Evolutionary conservation across 2,329 filamentous ascomycete genomes (phyloP).

Genomic region (Fusarium equiseti): DNA sequence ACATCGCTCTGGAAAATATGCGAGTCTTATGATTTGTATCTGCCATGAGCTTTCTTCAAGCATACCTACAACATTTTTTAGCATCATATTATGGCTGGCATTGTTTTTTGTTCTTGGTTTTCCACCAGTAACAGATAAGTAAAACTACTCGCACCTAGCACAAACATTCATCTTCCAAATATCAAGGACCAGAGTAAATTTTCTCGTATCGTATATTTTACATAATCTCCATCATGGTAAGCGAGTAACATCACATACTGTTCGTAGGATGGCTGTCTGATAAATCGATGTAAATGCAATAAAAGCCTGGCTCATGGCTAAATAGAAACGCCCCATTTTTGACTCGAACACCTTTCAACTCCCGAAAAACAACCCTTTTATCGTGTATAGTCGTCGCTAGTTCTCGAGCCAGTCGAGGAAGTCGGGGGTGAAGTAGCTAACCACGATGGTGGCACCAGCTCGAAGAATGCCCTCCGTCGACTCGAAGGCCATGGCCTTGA

Average conservation of each 20-base stretch:
- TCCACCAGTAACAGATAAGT: background rate
- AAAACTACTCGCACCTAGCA: background rate
- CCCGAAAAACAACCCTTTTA: background rate
- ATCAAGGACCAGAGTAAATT: background rate
- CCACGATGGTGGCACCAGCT: slow-evolving; percentile 91
- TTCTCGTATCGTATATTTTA: background rate
- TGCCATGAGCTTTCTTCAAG: background rate
- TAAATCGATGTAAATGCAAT: slow-evolving; percentile 4
- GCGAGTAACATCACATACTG: slow-evolving; percentile 2
- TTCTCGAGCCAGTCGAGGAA: slow-evolving; percentile 75
- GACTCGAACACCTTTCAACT: slow-evolving; percentile 22
- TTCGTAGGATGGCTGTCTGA: background rate
- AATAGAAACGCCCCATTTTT: slow-evolving; percentile 22
- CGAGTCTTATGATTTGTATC: background rate
- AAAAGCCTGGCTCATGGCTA: slow-evolving; percentile 23
- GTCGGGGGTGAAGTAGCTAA: slow-evolving; percentile 93
- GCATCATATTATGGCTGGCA: background rate
- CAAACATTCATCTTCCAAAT: background rate
- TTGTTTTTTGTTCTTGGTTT: background rate
- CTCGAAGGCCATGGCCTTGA: slow-evolving; percentile 95
- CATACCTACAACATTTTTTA: background rate
- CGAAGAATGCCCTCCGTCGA: slow-evolving; percentile 92
- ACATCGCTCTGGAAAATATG: background rate
- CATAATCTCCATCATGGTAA: background rate
- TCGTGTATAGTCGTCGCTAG: slow-evolving; percentile 48